Conservation (phyloP, 2,329 filamentous ascomycete genomes). For the Colletotrichum sp. region DNA sequence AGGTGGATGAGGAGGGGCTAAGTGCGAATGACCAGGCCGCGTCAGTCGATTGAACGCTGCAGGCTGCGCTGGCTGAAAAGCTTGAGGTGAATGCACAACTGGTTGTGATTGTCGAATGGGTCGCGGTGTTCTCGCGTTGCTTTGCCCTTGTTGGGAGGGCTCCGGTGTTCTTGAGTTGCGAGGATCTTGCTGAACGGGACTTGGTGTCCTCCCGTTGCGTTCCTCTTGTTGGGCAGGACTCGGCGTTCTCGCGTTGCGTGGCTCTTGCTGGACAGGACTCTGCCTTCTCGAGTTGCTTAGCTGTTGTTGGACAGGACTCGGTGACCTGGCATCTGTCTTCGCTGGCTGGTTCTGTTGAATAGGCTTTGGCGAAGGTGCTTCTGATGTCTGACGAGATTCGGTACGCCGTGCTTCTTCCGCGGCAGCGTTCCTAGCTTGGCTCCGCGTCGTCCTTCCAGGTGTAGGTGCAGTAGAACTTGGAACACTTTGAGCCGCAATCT, state of each 20-base stretch:
- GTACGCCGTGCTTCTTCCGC: background rate
- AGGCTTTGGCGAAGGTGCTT: background rate
- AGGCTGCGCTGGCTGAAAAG: background rate
- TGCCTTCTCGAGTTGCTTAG: background rate
- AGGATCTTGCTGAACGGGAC: background rate
- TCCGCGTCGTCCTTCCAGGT: background rate
- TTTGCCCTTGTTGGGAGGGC: background rate
- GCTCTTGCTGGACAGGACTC: background rate
- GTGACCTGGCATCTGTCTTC: too few relatives aligned
- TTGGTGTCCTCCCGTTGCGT: background rate
- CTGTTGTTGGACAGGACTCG: background rate
- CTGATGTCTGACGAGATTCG: background rate
- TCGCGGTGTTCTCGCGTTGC: background rate
- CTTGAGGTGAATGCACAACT: background rate
- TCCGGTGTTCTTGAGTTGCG: background rate
- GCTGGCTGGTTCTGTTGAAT: background rate
- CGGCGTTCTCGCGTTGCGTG: background rate
- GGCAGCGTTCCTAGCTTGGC: background rate
- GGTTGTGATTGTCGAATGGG: background rate
- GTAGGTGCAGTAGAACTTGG: background rate
- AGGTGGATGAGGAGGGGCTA: background rate
- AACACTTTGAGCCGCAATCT: background rate
- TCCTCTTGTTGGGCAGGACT: background rate
- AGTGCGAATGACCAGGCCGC: background rate
- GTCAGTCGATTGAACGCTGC: background rate